phyloP scores from a whole-genome alignment of 768 basidiomycete genomes.

The Chlorophyllum brunneum region DNA sequence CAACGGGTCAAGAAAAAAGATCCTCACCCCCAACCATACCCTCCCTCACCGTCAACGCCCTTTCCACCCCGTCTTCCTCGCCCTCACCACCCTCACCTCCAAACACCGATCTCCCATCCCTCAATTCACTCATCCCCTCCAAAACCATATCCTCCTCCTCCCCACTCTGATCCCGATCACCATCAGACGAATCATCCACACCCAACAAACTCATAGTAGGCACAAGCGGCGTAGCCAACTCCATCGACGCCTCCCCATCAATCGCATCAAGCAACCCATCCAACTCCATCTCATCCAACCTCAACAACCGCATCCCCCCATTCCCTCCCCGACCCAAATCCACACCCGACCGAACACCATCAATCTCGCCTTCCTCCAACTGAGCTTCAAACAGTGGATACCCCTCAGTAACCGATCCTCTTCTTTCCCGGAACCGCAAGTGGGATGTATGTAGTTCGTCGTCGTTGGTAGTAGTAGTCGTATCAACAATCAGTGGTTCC shows the following conservation, averaged over 20 bases:
- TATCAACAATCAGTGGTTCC: too few relatives aligned
- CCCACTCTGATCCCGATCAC: constrained; percentile 5
- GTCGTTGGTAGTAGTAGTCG: too few relatives aligned
- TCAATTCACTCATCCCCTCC: background rate
- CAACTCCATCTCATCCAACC: background rate
- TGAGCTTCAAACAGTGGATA: too few relatives aligned
- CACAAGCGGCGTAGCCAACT: constrained; percentile 46
- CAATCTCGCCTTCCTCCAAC: too few relatives aligned
- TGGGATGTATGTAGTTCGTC: too few relatives aligned
- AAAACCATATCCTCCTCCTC: background rate
- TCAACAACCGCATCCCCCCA: background rate
- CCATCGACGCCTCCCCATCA: constrained; percentile 44
- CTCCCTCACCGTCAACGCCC: background rate
- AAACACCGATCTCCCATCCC: too few relatives aligned
- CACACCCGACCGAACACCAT: too few relatives aligned
- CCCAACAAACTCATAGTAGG: constrained; percentile 25
- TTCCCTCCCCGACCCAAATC: too few relatives aligned
- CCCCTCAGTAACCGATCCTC: too few relatives aligned
- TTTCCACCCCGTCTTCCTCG: too few relatives aligned
- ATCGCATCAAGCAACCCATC: constrained; percentile 27
- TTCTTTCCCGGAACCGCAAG: too few relatives aligned
- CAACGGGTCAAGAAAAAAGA: background rate
- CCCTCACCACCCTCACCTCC: too few relatives aligned
- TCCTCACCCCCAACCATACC: background rate
- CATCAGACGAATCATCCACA: background rate